phyloP scores from a whole-genome alignment of 306 rosid species.

The Mimosa pudica region DNA sequence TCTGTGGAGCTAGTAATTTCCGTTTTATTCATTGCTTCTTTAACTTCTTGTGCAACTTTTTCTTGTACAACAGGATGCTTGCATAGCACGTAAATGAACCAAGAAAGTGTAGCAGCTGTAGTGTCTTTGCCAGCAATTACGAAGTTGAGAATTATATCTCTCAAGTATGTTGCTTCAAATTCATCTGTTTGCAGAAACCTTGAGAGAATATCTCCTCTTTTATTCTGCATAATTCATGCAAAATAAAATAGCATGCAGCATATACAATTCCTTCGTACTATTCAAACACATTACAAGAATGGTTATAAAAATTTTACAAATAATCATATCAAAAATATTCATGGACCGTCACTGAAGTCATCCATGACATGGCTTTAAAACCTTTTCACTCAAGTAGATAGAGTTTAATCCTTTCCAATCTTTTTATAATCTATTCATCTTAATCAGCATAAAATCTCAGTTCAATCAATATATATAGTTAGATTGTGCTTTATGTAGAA shows the following conservation, averaged over 20 bases:
- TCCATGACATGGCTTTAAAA: not conserved
- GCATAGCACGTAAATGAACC: slow-evolving; percentile 75
- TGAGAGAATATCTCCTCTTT: slow-evolving; percentile 65
- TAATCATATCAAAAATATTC: not conserved
- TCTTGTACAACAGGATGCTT: slow-evolving; percentile 68
- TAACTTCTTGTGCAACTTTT: slow-evolving; percentile 63
- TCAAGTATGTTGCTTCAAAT: slow-evolving; percentile 47
- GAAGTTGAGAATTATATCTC: slow-evolving; percentile 70
- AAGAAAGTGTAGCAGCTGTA: slow-evolving; percentile 67
- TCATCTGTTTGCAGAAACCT: slow-evolving; percentile 58
- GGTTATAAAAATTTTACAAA: too few species aligned
- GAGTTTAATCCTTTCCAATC: not conserved
- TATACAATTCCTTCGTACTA: not conserved
- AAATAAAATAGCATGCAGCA: not conserved
- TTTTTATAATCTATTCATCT: not conserved
- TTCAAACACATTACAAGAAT: not conserved
- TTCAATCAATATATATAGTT: too few species aligned
- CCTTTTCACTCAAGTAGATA: not conserved
- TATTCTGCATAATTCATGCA: slow-evolving; percentile 43
- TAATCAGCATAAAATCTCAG: not conserved
- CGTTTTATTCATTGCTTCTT: slow-evolving; percentile 43
- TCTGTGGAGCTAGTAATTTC: slow-evolving; percentile 46
- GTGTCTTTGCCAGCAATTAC: slow-evolving; percentile 83
- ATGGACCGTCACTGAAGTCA: not conserved
- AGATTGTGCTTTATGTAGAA: not conserved